These are phyloP conservation scores for Melanomma pulvis-pyrius DNA, from an alignment of 495 filamentous ascomycete species.

Conservation along the genomic window DNA sequence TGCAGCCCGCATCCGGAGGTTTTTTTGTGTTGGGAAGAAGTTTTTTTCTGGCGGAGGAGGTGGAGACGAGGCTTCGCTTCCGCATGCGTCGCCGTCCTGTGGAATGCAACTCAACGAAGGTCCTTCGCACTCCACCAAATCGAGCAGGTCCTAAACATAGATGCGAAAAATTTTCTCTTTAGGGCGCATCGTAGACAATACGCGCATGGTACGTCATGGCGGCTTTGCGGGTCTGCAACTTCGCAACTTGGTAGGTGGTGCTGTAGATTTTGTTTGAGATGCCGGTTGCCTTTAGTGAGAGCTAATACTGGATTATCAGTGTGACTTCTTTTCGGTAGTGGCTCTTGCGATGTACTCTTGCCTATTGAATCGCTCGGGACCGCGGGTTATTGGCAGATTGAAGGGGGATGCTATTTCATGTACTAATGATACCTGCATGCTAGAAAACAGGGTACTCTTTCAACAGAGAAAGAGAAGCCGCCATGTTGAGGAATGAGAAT, in stretches of 20 bases:
- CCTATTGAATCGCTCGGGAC: slow-evolving; percentile 5
- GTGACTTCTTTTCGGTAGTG: neutral
- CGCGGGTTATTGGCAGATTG: neutral
- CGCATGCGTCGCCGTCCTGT: slow-evolving; percentile 10
- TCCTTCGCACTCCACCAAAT: neutral
- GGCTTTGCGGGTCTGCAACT: too few species aligned
- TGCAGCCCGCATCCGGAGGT: slow-evolving; percentile 5
- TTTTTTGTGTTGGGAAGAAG: slow-evolving; percentile 21
- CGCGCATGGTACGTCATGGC: neutral
- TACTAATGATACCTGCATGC: slow-evolving; percentile 6
- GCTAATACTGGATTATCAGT: slow-evolving; percentile 2
- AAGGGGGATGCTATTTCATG: neutral
- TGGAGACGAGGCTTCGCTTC: slow-evolving; percentile 5
- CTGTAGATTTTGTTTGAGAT: too few species aligned
- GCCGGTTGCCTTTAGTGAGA: neutral
- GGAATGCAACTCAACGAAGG: slow-evolving; percentile 16
- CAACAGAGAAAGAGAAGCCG: neutral
- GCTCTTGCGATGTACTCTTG: slow-evolving; percentile 3
- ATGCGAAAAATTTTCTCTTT: neutral
- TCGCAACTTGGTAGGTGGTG: too few species aligned
- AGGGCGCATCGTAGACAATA: neutral
- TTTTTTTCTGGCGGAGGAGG: neutral
- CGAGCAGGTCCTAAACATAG: too few species aligned
- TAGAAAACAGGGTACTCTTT: neutral
- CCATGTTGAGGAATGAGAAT: neutral